Percentiles rank a stretch among this genome's conserved stretches.
Evolutionary conservation across 1,139 yeast species (phyloP).

Genomic region (Candida tropicalis): DNA sequence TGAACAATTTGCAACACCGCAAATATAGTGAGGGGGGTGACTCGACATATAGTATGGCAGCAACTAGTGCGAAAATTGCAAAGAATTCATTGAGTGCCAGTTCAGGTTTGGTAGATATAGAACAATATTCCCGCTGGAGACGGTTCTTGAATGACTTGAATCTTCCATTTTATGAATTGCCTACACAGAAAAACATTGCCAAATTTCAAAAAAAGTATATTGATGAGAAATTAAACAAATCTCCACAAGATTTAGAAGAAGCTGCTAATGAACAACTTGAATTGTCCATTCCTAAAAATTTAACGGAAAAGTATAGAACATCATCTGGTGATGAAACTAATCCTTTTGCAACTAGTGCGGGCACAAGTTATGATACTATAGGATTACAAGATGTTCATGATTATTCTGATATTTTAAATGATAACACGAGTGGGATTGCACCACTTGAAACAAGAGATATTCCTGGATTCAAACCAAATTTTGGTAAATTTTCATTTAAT

Average conservation of each 20-base stretch:
- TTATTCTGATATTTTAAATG: constrained; percentile 39
- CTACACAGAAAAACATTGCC: constrained; percentile 37
- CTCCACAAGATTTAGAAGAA: constrained; percentile 1
- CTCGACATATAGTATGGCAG: constrained; percentile 15
- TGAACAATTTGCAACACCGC: constrained; percentile 11
- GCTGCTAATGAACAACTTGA: neutral
- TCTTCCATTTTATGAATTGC: constrained; percentile 49
- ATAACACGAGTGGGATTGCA: constrained; percentile 25
- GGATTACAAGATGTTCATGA: constrained; percentile 28
- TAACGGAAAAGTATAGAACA: constrained; percentile 6
- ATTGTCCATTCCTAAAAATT: constrained; percentile 7
- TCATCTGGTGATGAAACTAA: constrained; percentile 2
- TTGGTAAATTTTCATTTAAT: constrained; percentile 35
- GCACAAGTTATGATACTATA: constrained; percentile 6
- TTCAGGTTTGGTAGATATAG: constrained; percentile 26
- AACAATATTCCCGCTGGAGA: constrained; percentile 38
- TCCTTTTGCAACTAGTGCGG: constrained; percentile 8
- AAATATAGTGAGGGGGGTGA: constrained; percentile 8
- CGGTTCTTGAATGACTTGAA: constrained; percentile 31
- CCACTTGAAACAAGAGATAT: neutral
- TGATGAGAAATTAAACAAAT: constrained; percentile 17
- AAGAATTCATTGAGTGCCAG: constrained; percentile 30
- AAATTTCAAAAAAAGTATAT: constrained; percentile 31
- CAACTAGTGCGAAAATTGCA: constrained; percentile 30
- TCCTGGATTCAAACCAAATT: constrained; percentile 30